These are phyloP conservation scores for Mucor racemosus DNA, from an alignment of 371 early-diverging fungal genomes.

Conservation along the genomic window DNA sequence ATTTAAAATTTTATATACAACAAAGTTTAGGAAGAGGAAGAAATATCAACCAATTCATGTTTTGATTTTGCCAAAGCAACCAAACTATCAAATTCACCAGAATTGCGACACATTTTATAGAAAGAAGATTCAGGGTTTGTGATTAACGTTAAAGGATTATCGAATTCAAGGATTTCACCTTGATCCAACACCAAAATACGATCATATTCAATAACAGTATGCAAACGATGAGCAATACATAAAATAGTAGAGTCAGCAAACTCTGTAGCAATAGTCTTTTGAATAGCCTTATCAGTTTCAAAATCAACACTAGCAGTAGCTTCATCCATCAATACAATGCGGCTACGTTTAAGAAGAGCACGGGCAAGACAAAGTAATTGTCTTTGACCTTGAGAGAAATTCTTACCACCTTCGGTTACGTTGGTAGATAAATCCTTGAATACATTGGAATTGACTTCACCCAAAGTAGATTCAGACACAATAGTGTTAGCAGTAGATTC, in stretches of 20 bases:
- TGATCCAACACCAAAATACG: constrained; percentile 49
- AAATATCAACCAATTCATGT: constrained; percentile 17
- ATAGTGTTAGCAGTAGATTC: constrained; percentile 68
- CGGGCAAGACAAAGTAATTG: constrained; percentile 85
- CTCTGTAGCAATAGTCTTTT: constrained; percentile 62
- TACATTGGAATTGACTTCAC: constrained; percentile 43
- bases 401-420: constrained; percentile 72
- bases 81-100: constrained; percentile 66
- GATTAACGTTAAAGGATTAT: constrained; percentile 57
- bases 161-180: constrained; percentile 47
- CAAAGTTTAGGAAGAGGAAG: neutral
- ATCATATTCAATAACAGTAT: constrained; percentile 60
- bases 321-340: constrained; percentile 65
- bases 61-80: constrained; percentile 45
- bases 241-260: constrained; percentile 65
- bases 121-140: constrained; percentile 53
- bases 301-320: constrained; percentile 70
- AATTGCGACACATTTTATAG: constrained; percentile 68
- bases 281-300: constrained; percentile 65
- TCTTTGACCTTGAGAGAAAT: constrained; percentile 84
- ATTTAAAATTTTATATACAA: neutral
- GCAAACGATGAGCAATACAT: constrained; percentile 74
- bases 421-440: constrained; percentile 35
- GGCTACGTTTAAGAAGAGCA: constrained; percentile 63
- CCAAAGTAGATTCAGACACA: constrained; percentile 19